These are phyloP conservation scores for Zizania latifolia DNA, from an alignment of 176 grass and related monocot species.

Conservation along the genomic window DNA sequence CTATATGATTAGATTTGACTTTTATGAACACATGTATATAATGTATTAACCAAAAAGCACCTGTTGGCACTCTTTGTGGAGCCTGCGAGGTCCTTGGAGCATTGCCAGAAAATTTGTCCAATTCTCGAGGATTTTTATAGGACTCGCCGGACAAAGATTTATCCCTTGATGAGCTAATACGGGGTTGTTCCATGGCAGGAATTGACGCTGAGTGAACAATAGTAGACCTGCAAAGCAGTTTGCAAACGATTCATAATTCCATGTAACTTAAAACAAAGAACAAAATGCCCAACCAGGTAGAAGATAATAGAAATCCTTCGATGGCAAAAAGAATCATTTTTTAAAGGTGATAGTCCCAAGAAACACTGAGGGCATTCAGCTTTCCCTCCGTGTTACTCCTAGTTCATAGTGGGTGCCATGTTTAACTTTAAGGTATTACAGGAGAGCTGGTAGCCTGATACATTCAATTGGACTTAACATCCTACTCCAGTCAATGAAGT, in stretches of 20 bases:
- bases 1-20: slow-evolving; percentile 11
- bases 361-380: not conserved
- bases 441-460: not conserved
- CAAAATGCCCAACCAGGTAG: too few species aligned
- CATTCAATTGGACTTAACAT: not conserved
- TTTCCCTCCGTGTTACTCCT: not conserved
- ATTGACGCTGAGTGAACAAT: slow-evolving; percentile 73
- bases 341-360: not conserved
- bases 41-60: slow-evolving; percentile 28
- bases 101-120: slow-evolving; percentile 29
- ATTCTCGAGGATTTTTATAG: slow-evolving; percentile 40
- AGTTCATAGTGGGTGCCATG: not conserved
- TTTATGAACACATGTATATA: not conserved
- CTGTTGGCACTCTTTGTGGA: slow-evolving; percentile 65
- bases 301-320: too few species aligned
- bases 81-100: slow-evolving; percentile 39
- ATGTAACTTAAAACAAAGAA: slow-evolving; percentile 4
- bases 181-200: slow-evolving; percentile 59
- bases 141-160: slow-evolving; percentile 43
- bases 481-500: too few species aligned
- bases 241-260: not conserved
- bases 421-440: not conserved
- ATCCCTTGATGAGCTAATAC: slow-evolving; percentile 41
- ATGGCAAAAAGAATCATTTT: not conserved
- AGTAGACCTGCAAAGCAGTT: slow-evolving; percentile 60